Base-by-base conservation (phyloP, 257 asterid species). In the Striga asiatica region DNA sequence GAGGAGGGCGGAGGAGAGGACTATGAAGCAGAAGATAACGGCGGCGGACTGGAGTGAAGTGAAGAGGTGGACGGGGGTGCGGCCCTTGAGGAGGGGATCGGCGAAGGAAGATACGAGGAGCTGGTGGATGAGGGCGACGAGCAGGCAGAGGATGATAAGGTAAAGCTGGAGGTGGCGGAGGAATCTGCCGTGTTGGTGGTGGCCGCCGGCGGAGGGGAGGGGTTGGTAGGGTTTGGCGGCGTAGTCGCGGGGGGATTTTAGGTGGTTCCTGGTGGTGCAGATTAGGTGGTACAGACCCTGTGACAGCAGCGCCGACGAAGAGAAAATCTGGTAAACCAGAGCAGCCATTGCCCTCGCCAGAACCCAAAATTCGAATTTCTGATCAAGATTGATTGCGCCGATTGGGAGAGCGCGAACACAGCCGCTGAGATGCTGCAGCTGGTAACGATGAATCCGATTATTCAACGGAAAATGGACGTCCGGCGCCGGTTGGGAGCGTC, bases 1-100 rank as follows among this genome's bases (percentile, higher is more conserved):
- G 28, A 81, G 76, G 19, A 84, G 65, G 27, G 76, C 73, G 2
- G 69, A 2, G 61, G 87, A 50, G 66, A 88, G 82, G 70, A 88
- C 43, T 61, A 88, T 69, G 71, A 87, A 87, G 67, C 76, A 74
- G 69, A 85, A 59, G 60, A 79, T 48, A 11, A 89, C 56, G 45
- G 84, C 86, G 52, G 94, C 83, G 17, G 76, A 50, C 23, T 83
- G 96, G 53, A 89, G 91, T 14, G 95, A 78, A 38, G 85, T 78
- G 83, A 83, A 81, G 50, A 60, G 78, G 68, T 83, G 86, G 43
- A 83, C 96, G 0, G 94, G 86, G 8, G 96, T 83, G 18, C 78
- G 82, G 52, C 97, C 96, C 38, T 66, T 79, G 60, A 83, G 79
- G 43, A 83, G 94, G 17, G 93, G 95, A 66, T 85, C 93, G 38